A percentile compares a stretch with the other conserved stretches of the same genome.
phyloP scores from a whole-genome alignment of 495 filamentous ascomycete genomes.

The Trichoderma parareesei region DNA sequence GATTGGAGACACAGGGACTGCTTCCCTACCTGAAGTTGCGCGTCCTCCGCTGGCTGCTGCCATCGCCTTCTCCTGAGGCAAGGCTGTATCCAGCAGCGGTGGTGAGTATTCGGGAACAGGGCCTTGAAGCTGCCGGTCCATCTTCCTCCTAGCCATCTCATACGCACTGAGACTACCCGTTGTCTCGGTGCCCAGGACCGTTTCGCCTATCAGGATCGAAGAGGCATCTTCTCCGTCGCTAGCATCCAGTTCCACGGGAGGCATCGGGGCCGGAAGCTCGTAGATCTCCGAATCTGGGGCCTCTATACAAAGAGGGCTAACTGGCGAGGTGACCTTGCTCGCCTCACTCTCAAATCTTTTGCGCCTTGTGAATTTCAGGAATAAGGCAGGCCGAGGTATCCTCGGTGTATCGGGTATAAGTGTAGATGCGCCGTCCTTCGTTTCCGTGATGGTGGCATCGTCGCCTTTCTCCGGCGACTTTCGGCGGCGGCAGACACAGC shows the following conservation, averaged over 20 bases:
- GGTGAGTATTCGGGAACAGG: conserved; percentile 30
- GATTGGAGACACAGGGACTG: not conserved
- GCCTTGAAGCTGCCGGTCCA: conserved; percentile 36
- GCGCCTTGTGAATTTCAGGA: conserved; percentile 24
- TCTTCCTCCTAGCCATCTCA: conserved; percentile 35
- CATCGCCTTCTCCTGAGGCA: conserved; percentile 22
- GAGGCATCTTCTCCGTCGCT: conserved; percentile 26
- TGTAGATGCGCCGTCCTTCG: conserved; percentile 17
- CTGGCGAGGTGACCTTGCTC: conserved; percentile 39
- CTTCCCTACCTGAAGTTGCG: not conserved
- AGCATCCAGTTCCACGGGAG: conserved; percentile 42
- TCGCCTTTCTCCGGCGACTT: conserved; percentile 18
- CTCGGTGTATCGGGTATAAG: conserved; percentile 15
- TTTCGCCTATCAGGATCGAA: conserved; percentile 24
- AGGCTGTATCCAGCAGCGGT: conserved; percentile 13
- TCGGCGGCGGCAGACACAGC: conserved; percentile 25
- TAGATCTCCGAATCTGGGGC: conserved; percentile 33
- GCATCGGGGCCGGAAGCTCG: conserved; percentile 38
- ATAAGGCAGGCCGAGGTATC: conserved; percentile 23
- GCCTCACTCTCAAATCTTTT: conserved; percentile 24
- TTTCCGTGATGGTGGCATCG: conserved; percentile 12
- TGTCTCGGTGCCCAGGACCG: conserved; percentile 26
- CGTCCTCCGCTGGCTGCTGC: not conserved
- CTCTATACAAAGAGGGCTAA: conserved; percentile 10
- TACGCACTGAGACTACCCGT: conserved; percentile 30